These are phyloP conservation scores for Fusarium sp. DNA, from an alignment of 2,329 filamentous ascomycete genomes.

Conservation along the genomic window DNA sequence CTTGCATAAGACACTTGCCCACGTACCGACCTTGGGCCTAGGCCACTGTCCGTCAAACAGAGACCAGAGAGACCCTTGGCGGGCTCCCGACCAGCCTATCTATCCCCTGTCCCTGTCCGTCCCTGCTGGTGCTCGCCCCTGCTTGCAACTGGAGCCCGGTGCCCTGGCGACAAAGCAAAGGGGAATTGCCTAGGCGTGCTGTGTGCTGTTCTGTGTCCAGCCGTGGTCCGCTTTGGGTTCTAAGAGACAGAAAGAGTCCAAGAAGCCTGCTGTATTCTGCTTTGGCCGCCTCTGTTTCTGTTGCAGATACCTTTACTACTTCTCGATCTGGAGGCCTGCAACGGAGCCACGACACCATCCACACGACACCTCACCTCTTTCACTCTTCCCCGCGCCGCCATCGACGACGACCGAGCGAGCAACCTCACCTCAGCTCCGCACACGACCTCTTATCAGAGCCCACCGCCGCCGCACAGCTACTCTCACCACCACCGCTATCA, in stretches of 20 bases:
- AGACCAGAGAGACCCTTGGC: conserved; percentile 36
- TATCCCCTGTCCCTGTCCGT: conserved; percentile 31
- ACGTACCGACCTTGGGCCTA: conserved; percentile 1
- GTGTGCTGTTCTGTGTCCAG: conserved; percentile 22
- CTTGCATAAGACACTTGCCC: background rate
- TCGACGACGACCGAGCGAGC: conserved; percentile 31
- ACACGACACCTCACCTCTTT: conserved; percentile 39
- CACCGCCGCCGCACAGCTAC: background rate
- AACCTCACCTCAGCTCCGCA: conserved; percentile 30
- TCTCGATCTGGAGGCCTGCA: conserved; percentile 36
- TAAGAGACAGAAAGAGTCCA: conserved; percentile 1
- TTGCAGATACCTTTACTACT: conserved; percentile 19
- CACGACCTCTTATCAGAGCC: conserved; percentile 35
- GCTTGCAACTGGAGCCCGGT: conserved; percentile 38
- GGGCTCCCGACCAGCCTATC: conserved; percentile 26
- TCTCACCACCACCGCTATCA: background rate
- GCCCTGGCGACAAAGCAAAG: conserved; percentile 43
- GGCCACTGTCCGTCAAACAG: conserved; percentile 15
- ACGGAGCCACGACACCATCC: conserved; percentile 23
- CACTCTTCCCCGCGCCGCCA: conserved; percentile 37
- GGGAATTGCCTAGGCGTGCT: conserved; percentile 12
- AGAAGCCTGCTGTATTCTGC: conserved; percentile 26
- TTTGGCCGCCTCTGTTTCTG: conserved; percentile 28
- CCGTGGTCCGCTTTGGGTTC: conserved; percentile 20
- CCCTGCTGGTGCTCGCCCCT: conserved; percentile 33